Evolutionary conservation across 768 basidiomycete genomes (phyloP), one percentile per base, ranked within the genome.

Genomic region (Lactarius indigo): DNA sequence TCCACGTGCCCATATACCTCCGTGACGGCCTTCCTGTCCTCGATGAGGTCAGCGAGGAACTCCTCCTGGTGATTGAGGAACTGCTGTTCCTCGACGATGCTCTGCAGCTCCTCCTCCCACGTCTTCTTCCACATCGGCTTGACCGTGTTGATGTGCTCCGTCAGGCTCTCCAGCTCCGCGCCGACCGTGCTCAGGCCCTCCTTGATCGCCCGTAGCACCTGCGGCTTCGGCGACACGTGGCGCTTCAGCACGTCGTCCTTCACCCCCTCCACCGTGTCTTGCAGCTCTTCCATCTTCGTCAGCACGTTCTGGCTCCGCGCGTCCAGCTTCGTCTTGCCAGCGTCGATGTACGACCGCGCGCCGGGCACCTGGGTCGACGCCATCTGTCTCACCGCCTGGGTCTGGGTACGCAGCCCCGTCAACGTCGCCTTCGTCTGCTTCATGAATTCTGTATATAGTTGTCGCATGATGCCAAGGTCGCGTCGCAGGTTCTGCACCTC

Each of bases 91-190:
- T 97, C 95, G 65, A 98, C 91, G 64, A 99, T 95, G 70, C 94
- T 93, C 81, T 94, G 91, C 74, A 99, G 76, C 79, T 99, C 96
- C 74, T 93, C 88, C 73, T 92, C 91, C 96, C 96, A 99, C 23
- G 95, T 98, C 83, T 96, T 94, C 82, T 96, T 92, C 96, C 96
- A 99, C 85, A 92, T 93, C 52, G 96, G 94, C 73, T 91, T 94
- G 73, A 96, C 85, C 13, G 92, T 90, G 71, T 88, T 85, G 71
- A 98, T 91, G 76, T 96, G 93, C 71, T 89, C 87, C 73, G 86
- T 86, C 65, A 98, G 79, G 72, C 85, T 88, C 68, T 87, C 83
- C 54, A 98, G 82, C 78, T 95, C 90, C 12, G 78, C 76, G 20
- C 86, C 82, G 31, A 89, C 84, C 26, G 83, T 77, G 33, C 83